Base-by-base conservation (phyloP, 306 rosid species). In the Malus sylvestris region DNA sequence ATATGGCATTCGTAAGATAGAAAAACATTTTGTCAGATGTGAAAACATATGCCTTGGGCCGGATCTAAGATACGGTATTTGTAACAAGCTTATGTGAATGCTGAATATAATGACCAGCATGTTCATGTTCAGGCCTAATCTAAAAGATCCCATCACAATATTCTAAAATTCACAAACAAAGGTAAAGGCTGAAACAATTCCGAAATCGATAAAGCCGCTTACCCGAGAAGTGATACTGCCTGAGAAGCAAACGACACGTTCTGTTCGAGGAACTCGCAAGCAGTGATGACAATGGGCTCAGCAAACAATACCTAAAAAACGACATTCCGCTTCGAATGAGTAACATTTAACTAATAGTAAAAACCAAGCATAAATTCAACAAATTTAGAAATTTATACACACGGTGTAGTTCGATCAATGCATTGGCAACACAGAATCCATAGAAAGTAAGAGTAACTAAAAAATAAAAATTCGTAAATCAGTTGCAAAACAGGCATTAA, bases 191-290 rank as follows among this genome's bases (percentile, higher is more conserved):
- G 8, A 46, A 70, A 67, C 30, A 22, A 59, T 62, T 10, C 23
- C 42, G 1, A 27, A 59, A 19, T 27, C 29, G 72, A 33, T 19
- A 49, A 53, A 18, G 38, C 5, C 57, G 8, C 85, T 64, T 87
- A 92, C 99, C 99, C 99, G 23, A 91, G 85, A 58, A 92, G 96
- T 22, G 93, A n/a, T 6, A 89, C 97, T 40, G 97, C 78, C 80
- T 90, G 99, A 30, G 97, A 88, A 64, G 88, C 86, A 4, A 96
- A 95, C 4, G 93, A 84, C 20, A 93, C 93, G 65, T 89, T 89
- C 86, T 95, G 99, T 71, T 95, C 99, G 38, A 95, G 89, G 55
- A 95, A 93, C 91, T 95, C 99, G 44, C 99, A 95, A n/a, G 97
- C 97, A 15, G 88, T 88, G 71, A 95, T 88, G 33, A 95, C 97